Conservation (phyloP, 495 filamentous ascomycete species). For the Neurospora sp. region DNA sequence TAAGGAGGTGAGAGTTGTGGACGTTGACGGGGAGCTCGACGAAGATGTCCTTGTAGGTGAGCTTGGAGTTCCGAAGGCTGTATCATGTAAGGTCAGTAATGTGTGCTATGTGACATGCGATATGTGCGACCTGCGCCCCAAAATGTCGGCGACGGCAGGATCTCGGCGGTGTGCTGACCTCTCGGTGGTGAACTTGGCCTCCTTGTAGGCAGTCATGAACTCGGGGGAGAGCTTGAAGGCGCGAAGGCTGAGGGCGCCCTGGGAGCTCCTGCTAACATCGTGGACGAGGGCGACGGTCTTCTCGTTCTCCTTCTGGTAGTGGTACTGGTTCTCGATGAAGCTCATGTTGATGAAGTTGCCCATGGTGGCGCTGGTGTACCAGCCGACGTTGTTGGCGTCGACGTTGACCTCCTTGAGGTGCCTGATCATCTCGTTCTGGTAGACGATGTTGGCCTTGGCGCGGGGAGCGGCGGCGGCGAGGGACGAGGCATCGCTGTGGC, state of each 20-base stretch:
- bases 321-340: conserved; percentile 96
- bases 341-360: conserved; percentile 93
- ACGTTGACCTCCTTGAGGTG: conserved; percentile 95
- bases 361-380: conserved; percentile 98
- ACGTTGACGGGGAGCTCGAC: conserved; percentile 84
- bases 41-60: conserved; percentile 90
- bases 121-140: not conserved
- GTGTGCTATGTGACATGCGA: not conserved
- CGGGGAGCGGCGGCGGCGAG: conserved; percentile 81
- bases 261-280: conserved; percentile 85
- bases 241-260: conserved; percentile 79
- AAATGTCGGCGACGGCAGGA: not conserved
- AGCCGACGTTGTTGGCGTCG: conserved; percentile 94
- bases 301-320: conserved; percentile 95
- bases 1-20: conserved; percentile 96
- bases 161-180: conserved; percentile 45
- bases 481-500: conserved; percentile 69
- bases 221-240: conserved; percentile 80
- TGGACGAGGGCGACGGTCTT: conserved; percentile 89
- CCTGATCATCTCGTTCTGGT: conserved; percentile 96
- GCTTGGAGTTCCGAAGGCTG: conserved; percentile 81
- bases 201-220: conserved; percentile 91
- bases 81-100: conserved; percentile 19
- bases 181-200: conserved; percentile 93
- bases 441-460: conserved; percentile 76